Evolutionary conservation across 1,284 basidiomycete genomes (phyloP).

Genomic region (Irpex sp.): DNA sequence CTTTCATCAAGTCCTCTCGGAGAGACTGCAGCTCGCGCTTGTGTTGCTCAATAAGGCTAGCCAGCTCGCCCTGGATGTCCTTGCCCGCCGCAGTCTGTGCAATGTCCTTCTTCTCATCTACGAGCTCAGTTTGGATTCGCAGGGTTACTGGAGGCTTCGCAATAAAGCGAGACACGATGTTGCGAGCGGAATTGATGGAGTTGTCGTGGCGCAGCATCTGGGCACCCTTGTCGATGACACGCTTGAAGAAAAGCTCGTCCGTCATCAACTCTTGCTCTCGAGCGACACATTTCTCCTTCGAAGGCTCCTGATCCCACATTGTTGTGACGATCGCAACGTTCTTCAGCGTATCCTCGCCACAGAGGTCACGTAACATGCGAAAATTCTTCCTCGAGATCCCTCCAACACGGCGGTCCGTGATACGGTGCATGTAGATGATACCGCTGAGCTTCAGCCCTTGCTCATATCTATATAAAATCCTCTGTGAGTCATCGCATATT

Average conservation of each 20-base stretch:
- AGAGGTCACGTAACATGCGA: slow-evolving; percentile 46
- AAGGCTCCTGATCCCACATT: slow-evolving; percentile 43
- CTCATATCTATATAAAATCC: slow-evolving; percentile 29
- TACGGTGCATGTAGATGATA: slow-evolving; percentile 53
- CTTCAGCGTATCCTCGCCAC: slow-evolving; percentile 43
- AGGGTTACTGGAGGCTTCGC: slow-evolving; percentile 11
- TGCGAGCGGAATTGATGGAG: slow-evolving; percentile 11
- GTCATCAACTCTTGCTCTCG: slow-evolving; percentile 18
- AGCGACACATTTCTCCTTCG: slow-evolving; percentile 14
- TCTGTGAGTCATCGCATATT: no score
- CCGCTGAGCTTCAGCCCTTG: slow-evolving; percentile 40
- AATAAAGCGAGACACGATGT: slow-evolving; percentile 13
- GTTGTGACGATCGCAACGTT: slow-evolving; percentile 51
- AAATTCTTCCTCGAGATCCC: slow-evolving; percentile 51
- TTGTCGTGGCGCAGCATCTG: slow-evolving; percentile 19
- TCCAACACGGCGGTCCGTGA: slow-evolving; percentile 47
- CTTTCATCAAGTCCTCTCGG: slow-evolving; percentile 10
- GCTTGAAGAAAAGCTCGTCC: slow-evolving; percentile 19
- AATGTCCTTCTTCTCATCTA: slow-evolving; percentile 16
- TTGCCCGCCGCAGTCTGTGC: slow-evolving; percentile 11
- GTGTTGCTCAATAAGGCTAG: slow-evolving; percentile 7
- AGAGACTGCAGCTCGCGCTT: slow-evolving; percentile 7
- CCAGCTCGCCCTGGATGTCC: slow-evolving; percentile 9
- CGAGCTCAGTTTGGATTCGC: slow-evolving; percentile 18
- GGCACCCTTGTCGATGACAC: slow-evolving; percentile 18